phyloP scores from a whole-genome alignment of 306 rosid species.

The Cucumis hystrix region DNA sequence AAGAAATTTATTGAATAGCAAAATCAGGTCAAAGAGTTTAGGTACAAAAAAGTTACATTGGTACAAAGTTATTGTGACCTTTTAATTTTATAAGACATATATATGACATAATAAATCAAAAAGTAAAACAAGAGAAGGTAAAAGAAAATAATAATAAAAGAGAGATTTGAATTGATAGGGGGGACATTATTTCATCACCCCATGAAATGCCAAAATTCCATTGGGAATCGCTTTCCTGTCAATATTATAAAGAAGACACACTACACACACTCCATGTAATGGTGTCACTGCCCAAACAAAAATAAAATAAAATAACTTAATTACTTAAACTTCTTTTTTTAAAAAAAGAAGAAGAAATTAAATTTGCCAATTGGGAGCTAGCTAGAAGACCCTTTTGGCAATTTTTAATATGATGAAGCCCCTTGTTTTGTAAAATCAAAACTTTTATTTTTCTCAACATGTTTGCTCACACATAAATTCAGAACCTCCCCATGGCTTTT shows the following conservation, averaged over 20 bases:
- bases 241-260: slow-evolving; percentile 31
- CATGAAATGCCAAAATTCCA: slow-evolving; percentile 41
- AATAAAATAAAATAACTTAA: too few species aligned
- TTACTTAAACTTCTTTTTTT: background rate
- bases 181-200: slow-evolving; percentile 16
- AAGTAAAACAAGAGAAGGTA: background rate
- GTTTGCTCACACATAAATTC: slow-evolving; percentile 33
- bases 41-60: background rate
- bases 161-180: background rate
- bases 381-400: background rate
- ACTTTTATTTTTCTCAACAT: background rate
- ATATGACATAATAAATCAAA: background rate
- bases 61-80: background rate
- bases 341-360: background rate
- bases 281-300: slow-evolving; percentile 7
- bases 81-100: background rate
- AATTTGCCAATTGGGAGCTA: background rate
- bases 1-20: background rate
- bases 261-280: slow-evolving; percentile 24
- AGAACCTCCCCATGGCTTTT: slow-evolving; percentile 55
- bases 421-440: slow-evolving; percentile 15
- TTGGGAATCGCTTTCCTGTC: slow-evolving; percentile 50
- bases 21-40: background rate
- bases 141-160: background rate
- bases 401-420: background rate